These are phyloP conservation scores for Orobanche coerulescens DNA, from an alignment of 257 asterid species.

Conservation along the genomic window DNA sequence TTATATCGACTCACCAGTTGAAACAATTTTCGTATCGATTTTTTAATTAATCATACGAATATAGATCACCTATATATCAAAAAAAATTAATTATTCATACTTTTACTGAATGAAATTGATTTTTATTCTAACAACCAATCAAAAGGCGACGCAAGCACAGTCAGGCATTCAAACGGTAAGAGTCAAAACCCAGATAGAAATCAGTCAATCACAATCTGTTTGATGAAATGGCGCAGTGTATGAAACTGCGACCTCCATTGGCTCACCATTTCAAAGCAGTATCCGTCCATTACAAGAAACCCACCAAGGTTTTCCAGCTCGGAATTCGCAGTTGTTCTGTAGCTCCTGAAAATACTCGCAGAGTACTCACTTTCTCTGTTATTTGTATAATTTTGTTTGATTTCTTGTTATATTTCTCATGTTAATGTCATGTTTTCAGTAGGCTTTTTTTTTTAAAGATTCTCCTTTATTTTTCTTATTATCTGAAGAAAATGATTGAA, in stretches of 20 bases:
- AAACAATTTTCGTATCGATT: no score
- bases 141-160: no score
- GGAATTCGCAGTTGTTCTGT: conserved; percentile 30
- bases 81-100: no score
- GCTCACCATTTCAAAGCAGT: conserved; percentile 18
- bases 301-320: conserved; percentile 22
- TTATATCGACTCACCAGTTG: no score
- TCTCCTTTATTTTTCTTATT: neutral
- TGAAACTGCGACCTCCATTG: conserved; percentile 25
- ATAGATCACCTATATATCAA: no score
- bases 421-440: neutral
- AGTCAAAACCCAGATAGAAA: neutral
- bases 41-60: no score
- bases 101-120: no score
- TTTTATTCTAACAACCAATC: no score
- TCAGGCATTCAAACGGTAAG: no score
- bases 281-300: conserved; percentile 20
- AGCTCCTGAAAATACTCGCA: conserved; percentile 30
- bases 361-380: conserved; percentile 22
- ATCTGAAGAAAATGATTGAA: neutral
- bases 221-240: conserved; percentile 37
- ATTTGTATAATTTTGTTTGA: neutral
- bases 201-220: conserved; percentile 26
- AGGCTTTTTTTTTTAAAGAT: neutral
- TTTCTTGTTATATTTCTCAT: neutral